Conservation (phyloP, 2,329 filamentous ascomycete genomes). For the Colletotrichum somersetense region DNA sequence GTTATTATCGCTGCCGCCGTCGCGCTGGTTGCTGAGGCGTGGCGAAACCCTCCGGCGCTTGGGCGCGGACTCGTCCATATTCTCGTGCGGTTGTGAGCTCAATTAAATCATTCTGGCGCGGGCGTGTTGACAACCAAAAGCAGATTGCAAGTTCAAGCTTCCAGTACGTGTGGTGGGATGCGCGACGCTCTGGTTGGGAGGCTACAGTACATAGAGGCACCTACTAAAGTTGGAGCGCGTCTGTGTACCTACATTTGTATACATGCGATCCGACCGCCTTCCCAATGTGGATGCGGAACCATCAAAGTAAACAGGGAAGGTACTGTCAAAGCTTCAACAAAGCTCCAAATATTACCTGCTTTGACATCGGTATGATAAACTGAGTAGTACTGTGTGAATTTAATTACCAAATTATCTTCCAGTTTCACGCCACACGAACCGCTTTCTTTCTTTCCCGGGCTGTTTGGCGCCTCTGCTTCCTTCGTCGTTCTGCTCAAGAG, state of each 20-base stretch:
- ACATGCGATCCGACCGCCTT: slow-evolving; percentile 46
- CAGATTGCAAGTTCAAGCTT: too few relatives aligned
- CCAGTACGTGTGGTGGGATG: background rate
- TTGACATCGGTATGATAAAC: background rate
- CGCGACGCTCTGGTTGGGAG: slow-evolving; percentile 11
- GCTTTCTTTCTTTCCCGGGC: too few relatives aligned
- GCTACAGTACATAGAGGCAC: background rate
- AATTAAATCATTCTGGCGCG: slow-evolving; percentile 1
- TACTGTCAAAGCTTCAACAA: background rate
- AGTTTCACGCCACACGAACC: background rate
- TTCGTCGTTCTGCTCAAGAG: too few relatives aligned
- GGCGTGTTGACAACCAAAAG: background rate
- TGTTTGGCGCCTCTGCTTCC: background rate
- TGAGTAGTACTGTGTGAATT: background rate
- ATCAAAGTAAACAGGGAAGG: slow-evolving; percentile 11
- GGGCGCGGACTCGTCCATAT: slow-evolving; percentile 67
- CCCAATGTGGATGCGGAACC: slow-evolving; percentile 24
- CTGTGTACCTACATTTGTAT: slow-evolving; percentile 17
- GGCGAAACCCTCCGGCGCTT: slow-evolving; percentile 76
- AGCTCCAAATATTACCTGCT: background rate
- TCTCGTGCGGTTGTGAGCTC: background rate
- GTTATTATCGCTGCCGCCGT: slow-evolving; percentile 39
- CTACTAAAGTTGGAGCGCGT: slow-evolving; percentile 11
- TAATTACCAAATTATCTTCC: background rate
- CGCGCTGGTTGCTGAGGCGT: slow-evolving; percentile 53